A percentile compares a stretch with the other conserved stretches of the same genome.
Evolutionary conservation across 2,329 filamentous ascomycete species (phyloP).

Genomic region (Periconia sp.): DNA sequence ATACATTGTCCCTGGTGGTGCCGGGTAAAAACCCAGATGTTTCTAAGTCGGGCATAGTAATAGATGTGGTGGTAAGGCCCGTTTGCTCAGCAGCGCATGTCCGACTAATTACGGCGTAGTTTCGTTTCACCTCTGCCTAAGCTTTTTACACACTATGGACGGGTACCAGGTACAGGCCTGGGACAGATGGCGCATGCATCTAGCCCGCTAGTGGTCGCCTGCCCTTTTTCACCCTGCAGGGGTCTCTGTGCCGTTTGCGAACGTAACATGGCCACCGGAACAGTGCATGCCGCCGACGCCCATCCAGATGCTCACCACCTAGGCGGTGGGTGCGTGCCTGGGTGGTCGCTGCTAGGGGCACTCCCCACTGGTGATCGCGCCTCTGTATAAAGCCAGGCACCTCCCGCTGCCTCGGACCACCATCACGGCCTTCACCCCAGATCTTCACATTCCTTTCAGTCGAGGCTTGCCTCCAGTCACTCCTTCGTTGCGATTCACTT

Average conservation of each 20-base stretch:
- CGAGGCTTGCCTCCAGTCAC: constrained; percentile 26
- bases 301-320: constrained; percentile 10
- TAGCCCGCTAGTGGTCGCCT: constrained; percentile 17
- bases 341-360: constrained; percentile 3
- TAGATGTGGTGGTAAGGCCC: constrained; percentile 5
- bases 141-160: constrained; percentile 18
- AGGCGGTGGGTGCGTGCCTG: constrained; percentile 1
- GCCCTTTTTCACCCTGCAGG: constrained; percentile 16
- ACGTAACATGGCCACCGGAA: constrained; percentile 13
- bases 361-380: background rate
- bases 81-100: constrained; percentile 2
- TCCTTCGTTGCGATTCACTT: constrained; percentile 17
- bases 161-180: constrained; percentile 17
- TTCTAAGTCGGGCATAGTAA: constrained; percentile 12
- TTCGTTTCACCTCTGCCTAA: constrained; percentile 26
- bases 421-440: constrained; percentile 16
- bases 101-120: constrained; percentile 12
- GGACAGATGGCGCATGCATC: constrained; percentile 16
- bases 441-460: constrained; percentile 16
- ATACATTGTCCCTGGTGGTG: constrained; percentile 7
- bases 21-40: constrained; percentile 11
- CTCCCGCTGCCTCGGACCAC: constrained; percentile 3
- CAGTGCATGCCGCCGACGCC: constrained; percentile 10
- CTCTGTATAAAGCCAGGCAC: constrained; percentile 12
- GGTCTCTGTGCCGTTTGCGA: constrained; percentile 12